phyloP scores from a whole-genome alignment of 106 monocot genomes.

The Allium fistulosum region DNA sequence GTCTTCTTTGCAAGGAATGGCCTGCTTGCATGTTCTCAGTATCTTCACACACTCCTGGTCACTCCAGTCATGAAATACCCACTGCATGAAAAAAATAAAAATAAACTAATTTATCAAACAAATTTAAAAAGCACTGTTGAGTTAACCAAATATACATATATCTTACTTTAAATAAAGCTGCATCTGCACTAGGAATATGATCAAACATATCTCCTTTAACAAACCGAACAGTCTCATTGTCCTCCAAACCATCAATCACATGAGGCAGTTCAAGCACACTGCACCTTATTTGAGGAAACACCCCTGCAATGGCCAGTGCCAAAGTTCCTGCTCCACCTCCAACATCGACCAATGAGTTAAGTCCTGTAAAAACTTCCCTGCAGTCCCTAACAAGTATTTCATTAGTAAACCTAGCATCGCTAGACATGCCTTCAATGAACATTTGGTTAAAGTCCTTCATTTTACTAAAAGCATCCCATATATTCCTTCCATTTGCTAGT shows the following conservation, averaged over 20 bases:
- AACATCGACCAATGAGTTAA: constrained; percentile 11
- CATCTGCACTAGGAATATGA: constrained; percentile 6
- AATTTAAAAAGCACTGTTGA: neutral
- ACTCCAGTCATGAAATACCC: constrained; percentile 19
- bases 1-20: constrained; percentile 2
- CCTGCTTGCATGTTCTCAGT: constrained; percentile 15
- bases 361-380: neutral
- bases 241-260: constrained; percentile 1
- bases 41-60: constrained; percentile 13
- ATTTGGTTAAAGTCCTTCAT: neutral
- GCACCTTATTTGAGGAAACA: neutral
- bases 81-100: neutral
- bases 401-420: constrained; percentile 7
- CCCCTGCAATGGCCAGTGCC: neutral
- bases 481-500: neutral
- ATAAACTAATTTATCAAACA: neutral
- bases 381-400: neutral
- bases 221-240: neutral
- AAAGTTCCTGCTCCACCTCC: constrained; percentile 6
- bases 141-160: neutral
- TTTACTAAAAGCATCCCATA: neutral
- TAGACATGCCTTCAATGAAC: constrained; percentile 8
- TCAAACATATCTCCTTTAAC: constrained; percentile 16
- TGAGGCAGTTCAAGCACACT: constrained; percentile 7
- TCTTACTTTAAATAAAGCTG: constrained; percentile 5